Evolutionary conservation across 2,329 filamentous ascomycete genomes (phyloP).

Genomic region (Neospermospora avenae): DNA sequence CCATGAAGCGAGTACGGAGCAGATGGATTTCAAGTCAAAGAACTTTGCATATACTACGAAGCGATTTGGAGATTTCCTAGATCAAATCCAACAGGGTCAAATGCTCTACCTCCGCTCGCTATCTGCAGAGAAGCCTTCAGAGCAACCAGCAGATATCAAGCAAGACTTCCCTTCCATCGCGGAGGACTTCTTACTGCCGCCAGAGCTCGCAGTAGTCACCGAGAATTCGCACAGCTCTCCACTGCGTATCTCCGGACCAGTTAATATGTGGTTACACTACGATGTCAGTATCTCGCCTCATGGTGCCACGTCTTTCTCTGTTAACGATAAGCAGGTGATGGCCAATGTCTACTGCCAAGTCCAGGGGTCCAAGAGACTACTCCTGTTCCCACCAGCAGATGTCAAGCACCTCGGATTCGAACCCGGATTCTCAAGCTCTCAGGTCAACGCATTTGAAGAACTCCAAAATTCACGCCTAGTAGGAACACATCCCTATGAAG

Average conservation of each 20-base stretch:
- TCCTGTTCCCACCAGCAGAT: constrained; percentile 77
- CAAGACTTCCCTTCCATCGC: constrained; percentile 70
- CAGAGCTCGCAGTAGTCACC: constrained; percentile 53
- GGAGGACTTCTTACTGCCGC: constrained; percentile 66
- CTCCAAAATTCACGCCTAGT: constrained; percentile 41
- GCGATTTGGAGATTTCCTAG: constrained; percentile 63
- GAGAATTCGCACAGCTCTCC: constrained; percentile 74
- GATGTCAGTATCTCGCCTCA: constrained; percentile 51
- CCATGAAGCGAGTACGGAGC: constrained; percentile 62
- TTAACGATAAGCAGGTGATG: constrained; percentile 58
- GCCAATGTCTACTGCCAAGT: constrained; percentile 85
- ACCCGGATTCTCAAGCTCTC: constrained; percentile 77
- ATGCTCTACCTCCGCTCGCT: constrained; percentile 76
- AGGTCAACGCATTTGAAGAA: constrained; percentile 64
- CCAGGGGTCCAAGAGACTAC: constrained; percentile 65
- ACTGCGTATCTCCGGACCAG: constrained; percentile 72
- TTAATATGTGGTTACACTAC: constrained; percentile 89
- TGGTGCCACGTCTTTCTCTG: background rate
- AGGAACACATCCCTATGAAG: constrained; percentile 63
- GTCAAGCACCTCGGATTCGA: constrained; percentile 67
- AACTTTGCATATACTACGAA: constrained; percentile 77
- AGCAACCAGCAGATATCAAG: constrained; percentile 64
- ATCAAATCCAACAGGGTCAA: constrained; percentile 54
- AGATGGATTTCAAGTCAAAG: constrained; percentile 79
- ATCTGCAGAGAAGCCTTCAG: constrained; percentile 64